Conservation (phyloP, 805 yeast genomes). For the Ogataea siamensis region DNA sequence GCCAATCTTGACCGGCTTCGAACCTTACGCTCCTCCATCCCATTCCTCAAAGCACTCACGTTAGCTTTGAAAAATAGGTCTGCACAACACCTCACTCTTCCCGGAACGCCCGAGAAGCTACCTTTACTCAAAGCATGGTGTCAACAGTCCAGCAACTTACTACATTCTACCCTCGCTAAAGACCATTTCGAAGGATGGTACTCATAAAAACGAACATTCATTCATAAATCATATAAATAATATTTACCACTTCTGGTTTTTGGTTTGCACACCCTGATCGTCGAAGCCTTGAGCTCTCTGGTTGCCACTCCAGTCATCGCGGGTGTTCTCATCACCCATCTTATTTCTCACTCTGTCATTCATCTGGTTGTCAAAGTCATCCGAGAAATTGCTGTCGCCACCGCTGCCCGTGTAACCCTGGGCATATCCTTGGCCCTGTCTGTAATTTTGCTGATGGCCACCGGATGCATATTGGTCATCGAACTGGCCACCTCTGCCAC, state of each 20-base stretch:
- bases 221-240: conserved; percentile 1
- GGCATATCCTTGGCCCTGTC: no score
- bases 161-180: conserved; percentile 16
- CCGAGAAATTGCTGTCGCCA: conserved; percentile 6
- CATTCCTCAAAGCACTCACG: conserved; percentile 16
- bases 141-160: conserved; percentile 17
- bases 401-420: not conserved
- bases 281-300: conserved; percentile 12
- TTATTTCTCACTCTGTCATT: conserved; percentile 13
- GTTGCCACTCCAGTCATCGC: conserved; percentile 12
- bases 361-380: conserved; percentile 12
- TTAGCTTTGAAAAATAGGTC: conserved; percentile 8
- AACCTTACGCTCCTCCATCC: conserved; percentile 21
- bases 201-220: conserved; percentile 10
- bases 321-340: conserved; percentile 14
- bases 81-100: conserved; percentile 10
- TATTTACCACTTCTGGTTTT: conserved; percentile 11
- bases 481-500: not conserved
- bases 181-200: conserved; percentile 33
- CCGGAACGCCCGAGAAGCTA: conserved; percentile 1
- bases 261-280: conserved; percentile 9
- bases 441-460: not conserved
- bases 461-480: no score
- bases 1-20: conserved; percentile 19
- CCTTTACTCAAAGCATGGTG: conserved; percentile 23